phyloP scores from a whole-genome alignment of 306 rosid species.

The Calophaca sinica region DNA sequence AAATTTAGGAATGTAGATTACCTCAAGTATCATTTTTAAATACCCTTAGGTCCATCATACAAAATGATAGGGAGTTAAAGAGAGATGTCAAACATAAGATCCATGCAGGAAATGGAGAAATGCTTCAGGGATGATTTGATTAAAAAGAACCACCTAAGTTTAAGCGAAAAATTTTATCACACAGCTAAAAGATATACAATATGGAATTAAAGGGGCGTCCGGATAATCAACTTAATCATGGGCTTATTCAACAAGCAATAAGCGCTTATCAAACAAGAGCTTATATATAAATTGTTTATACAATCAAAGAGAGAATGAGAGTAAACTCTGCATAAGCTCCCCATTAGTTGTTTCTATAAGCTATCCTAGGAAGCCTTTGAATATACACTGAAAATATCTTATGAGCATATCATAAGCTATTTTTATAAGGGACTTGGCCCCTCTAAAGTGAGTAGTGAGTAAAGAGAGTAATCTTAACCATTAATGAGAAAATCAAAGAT shows the following conservation, averaged over 20 bases:
- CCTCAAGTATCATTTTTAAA: no score
- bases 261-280: not conserved
- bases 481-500: no score
- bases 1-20: not conserved
- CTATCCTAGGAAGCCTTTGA: not conserved
- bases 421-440: not conserved
- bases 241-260: not conserved
- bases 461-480: no score
- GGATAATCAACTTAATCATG: no score
- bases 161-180: no score
- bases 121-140: no score
- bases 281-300: not conserved
- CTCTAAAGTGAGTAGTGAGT: no score
- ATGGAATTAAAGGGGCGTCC: no score
- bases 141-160: no score
- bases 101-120: no score
- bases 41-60: not conserved
- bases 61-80: not conserved
- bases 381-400: not conserved
- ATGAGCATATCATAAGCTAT: not conserved
- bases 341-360: not conserved
- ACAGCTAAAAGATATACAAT: no score
- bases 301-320: not conserved
- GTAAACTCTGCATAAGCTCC: not conserved
- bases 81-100: no score